Percentiles rank a stretch among this genome's conserved stretches.
Evolutionary conservation across 257 asterid species (phyloP).

Genomic region (Agastache rugosa): DNA sequence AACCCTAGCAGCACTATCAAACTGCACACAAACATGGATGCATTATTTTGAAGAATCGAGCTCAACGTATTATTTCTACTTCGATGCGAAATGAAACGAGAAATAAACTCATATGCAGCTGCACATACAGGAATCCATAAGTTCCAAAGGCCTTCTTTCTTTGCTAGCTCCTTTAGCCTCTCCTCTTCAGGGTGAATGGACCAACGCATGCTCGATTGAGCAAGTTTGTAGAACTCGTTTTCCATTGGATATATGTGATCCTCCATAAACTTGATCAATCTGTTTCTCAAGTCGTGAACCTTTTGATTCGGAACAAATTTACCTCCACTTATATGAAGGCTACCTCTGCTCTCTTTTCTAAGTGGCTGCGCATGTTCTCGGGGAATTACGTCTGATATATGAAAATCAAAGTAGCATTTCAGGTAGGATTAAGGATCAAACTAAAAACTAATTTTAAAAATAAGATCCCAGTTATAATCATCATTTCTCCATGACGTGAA

Average conservation of each 20-base stretch:
- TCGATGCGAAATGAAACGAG: constrained; percentile 7
- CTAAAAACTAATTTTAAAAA: background rate
- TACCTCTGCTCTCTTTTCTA: constrained; percentile 42
- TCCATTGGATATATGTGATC: constrained; percentile 86
- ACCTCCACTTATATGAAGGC: constrained; percentile 51
- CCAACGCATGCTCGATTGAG: constrained; percentile 80
- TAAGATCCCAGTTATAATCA: background rate
- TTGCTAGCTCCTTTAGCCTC: constrained; percentile 85
- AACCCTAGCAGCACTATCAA: constrained; percentile 91
- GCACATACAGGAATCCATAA: constrained; percentile 86
- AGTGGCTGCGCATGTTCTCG: constrained; percentile 43
- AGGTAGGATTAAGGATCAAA: constrained; percentile 23
- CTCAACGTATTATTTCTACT: background rate
- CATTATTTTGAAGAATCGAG: constrained; percentile 7
- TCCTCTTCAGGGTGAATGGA: constrained; percentile 89
- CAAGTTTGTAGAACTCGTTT: constrained; percentile 75
- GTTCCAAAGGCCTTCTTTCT: constrained; percentile 87
- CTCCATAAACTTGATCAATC: constrained; percentile 78
- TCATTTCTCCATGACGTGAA: background rate
- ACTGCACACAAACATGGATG: constrained; percentile 51
- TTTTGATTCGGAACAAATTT: constrained; percentile 71
- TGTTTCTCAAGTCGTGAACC: constrained; percentile 69
- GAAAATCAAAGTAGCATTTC: constrained; percentile 30
- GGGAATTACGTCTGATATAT: constrained; percentile 45
- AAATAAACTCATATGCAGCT: constrained; percentile 9